Evolutionary conservation across 176 grass and related monocot genomes (phyloP).

Genomic region (Cenchrus fungigraminus): DNA sequence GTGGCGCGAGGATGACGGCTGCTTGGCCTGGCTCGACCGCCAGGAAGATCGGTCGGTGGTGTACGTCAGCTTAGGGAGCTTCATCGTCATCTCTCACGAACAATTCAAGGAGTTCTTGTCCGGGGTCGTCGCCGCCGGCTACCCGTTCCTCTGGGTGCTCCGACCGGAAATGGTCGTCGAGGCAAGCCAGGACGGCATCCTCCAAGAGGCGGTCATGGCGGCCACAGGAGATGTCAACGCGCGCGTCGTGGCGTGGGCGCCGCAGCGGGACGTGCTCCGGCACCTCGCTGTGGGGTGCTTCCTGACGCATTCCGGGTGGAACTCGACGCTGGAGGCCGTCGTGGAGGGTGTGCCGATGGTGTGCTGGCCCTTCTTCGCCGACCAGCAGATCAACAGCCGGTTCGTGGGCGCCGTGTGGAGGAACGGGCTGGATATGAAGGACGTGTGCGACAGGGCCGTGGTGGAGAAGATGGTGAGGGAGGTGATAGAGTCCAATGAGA

Average conservation of each 20-base stretch:
- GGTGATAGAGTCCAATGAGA: conserved; percentile 56
- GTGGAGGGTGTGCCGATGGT: conserved; percentile 32
- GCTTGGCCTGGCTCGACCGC: too few species aligned
- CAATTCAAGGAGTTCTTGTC: conserved; percentile 1
- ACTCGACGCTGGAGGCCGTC: conserved; percentile 59
- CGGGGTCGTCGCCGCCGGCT: background rate
- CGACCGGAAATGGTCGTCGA: conserved; percentile 10
- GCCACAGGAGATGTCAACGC: background rate
- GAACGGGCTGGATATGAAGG: conserved; percentile 53
- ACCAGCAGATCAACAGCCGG: conserved; percentile 75
- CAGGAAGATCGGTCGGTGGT: background rate
- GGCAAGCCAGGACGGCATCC: background rate
- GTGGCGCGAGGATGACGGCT: too few species aligned
- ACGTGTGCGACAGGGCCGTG: conserved; percentile 34
- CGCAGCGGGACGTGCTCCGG: conserved; percentile 63
- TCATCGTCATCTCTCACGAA: background rate
- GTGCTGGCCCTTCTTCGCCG: conserved; percentile 85
- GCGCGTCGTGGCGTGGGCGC: conserved; percentile 46
- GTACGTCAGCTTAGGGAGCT: conserved; percentile 2
- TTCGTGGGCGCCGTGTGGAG: conserved; percentile 53
- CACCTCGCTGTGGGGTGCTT: conserved; percentile 72
- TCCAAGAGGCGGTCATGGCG: background rate
- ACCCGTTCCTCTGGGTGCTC: conserved; percentile 15
- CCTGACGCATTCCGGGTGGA: conserved; percentile 72
- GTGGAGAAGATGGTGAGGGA: conserved; percentile 44